These are phyloP conservation scores for Coemansia sp. DNA, from an alignment of 192 early-diverging fungal genomes.

Conservation along the genomic window DNA sequence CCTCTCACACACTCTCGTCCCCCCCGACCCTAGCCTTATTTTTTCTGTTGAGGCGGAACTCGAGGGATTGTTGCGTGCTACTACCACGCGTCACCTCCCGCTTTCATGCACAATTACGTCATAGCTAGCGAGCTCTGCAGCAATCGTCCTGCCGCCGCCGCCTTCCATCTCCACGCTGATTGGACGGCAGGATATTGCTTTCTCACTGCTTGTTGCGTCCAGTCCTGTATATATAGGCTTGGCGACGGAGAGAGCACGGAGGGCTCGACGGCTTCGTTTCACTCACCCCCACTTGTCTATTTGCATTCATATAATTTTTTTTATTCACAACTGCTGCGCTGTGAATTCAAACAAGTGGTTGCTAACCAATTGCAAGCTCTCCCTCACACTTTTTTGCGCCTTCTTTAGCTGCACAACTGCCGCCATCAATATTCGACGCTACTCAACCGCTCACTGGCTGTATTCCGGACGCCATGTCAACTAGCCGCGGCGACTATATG, in stretches of 20 bases:
- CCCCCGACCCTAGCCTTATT: not conserved
- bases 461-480: not conserved
- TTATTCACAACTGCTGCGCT: not conserved
- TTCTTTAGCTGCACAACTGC: not conserved
- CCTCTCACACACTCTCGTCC: not conserved
- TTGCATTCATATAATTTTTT: not conserved
- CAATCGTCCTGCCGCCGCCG: too few species aligned
- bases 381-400: too few species aligned
- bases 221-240: not conserved
- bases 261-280: not conserved
- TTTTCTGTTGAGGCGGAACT: too few species aligned
- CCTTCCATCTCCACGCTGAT: not conserved
- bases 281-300: not conserved
- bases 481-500: not conserved
- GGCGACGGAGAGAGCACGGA: not conserved
- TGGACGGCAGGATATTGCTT: not conserved
- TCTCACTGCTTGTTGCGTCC: not conserved
- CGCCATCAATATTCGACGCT: not conserved
- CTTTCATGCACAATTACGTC: slow-evolving; percentile 3
- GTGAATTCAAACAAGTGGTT: slow-evolving; percentile 1
- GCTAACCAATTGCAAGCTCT: too few species aligned
- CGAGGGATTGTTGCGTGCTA: not conserved
- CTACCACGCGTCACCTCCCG: slow-evolving; percentile 4
- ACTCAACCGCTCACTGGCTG: not conserved
- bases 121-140: slow-evolving; percentile 1